Evolutionary conservation across 2,329 filamentous ascomycete genomes (phyloP).

Genomic region (Epichloe amarillans): DNA sequence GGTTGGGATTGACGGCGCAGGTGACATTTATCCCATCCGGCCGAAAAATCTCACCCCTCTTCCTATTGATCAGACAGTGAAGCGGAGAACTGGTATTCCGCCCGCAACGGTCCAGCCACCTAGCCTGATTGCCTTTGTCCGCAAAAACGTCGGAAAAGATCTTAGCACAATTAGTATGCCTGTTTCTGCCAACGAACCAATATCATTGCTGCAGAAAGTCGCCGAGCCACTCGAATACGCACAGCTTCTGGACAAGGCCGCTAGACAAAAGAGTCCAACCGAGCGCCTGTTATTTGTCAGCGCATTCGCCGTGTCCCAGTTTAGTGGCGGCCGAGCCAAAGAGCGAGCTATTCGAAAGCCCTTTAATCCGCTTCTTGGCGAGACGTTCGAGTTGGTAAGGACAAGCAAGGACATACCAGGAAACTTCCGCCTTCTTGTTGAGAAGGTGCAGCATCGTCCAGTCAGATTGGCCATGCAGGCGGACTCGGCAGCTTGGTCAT

Average conservation of each 20-base stretch:
- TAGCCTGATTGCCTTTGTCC: constrained; percentile 82
- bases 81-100: constrained; percentile 56
- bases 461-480: constrained; percentile 90
- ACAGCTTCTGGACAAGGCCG: constrained; percentile 65
- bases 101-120: constrained; percentile 69
- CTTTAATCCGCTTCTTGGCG: constrained; percentile 92
- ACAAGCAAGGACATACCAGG: constrained; percentile 58
- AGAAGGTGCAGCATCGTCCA: constrained; percentile 88
- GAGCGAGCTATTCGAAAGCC: constrained; percentile 91
- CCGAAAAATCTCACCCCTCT: constrained; percentile 67
- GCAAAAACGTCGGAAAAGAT: constrained; percentile 97
- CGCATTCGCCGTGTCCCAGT: constrained; percentile 80
- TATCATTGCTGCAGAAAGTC: constrained; percentile 74
- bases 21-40: constrained; percentile 55
- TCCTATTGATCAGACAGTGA: constrained; percentile 51
- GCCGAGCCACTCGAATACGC: constrained; percentile 90
- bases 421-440: constrained; percentile 82
- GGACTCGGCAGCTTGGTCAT: constrained; percentile 72
- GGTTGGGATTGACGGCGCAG: constrained; percentile 45
- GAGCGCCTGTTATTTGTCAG: constrained; percentile 75
- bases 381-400: constrained; percentile 86
- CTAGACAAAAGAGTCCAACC: constrained; percentile 41
- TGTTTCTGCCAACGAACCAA: constrained; percentile 88
- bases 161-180: constrained; percentile 95
- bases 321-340: constrained; percentile 70